Conservation (phyloP, 257 asterid genomes). For the Salvia rosmarinus region DNA sequence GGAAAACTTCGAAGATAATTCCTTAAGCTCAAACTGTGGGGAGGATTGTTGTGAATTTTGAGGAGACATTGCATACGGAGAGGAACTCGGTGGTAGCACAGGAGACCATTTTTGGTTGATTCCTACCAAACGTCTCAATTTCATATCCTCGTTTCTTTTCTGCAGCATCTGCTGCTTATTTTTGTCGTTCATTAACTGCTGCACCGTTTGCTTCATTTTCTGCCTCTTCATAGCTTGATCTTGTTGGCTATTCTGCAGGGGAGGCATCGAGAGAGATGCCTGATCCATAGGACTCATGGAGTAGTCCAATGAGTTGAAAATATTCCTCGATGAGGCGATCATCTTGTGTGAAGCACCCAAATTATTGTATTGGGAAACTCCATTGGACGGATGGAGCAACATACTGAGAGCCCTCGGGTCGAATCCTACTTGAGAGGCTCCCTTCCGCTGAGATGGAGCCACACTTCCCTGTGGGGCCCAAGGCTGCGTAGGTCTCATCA, state of each 20-base stretch:
- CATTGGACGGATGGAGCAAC: slow-evolving; percentile 34
- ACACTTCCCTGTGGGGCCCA: slow-evolving; percentile 33
- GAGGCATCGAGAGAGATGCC: slow-evolving; percentile 10
- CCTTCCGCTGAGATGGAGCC: slow-evolving; percentile 22
- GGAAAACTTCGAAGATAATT: slow-evolving; percentile 37
- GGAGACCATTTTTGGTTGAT: slow-evolving; percentile 36
- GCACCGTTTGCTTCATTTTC: slow-evolving; percentile 39
- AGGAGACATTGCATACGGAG: slow-evolving; percentile 35
- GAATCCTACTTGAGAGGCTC: slow-evolving; percentile 27
- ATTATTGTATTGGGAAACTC: slow-evolving; percentile 28
- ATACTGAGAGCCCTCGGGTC: slow-evolving; percentile 32
- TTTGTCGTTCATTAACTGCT: slow-evolving; percentile 32
- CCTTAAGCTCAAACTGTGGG: slow-evolving; percentile 42
- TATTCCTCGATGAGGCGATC: slow-evolving; percentile 27
- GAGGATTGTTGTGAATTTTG: slow-evolving; percentile 46
- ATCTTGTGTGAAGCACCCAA: slow-evolving; percentile 27
- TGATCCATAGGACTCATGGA: slow-evolving; percentile 20
- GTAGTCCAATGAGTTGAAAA: slow-evolving; percentile 37
- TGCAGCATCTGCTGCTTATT: slow-evolving; percentile 42
- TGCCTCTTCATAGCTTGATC: slow-evolving; percentile 35
- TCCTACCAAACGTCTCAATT: slow-evolving; percentile 33
- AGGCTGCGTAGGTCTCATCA: slow-evolving; percentile 31
- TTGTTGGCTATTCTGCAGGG: slow-evolving; percentile 35
- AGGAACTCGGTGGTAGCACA: slow-evolving; percentile 26
- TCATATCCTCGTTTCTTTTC: slow-evolving; percentile 36